Conservation (phyloP, 176 grass and related monocot genomes). For the Oropetium thomaeum region DNA sequence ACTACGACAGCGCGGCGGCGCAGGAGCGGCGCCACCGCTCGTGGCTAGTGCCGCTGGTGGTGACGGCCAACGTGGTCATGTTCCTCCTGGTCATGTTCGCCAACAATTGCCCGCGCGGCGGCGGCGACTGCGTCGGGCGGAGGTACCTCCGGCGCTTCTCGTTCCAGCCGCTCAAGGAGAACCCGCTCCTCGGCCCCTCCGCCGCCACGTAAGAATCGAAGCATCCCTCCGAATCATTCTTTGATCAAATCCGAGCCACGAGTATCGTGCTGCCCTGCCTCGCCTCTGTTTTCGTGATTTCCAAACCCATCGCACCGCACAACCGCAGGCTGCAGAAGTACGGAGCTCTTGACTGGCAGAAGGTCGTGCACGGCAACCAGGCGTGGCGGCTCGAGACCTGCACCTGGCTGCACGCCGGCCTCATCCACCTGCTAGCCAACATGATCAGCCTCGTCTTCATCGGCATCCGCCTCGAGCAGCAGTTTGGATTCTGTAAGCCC, state of each 20-base stretch:
- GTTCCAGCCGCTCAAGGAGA: conserved; percentile 88
- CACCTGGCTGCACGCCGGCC: conserved; percentile 83
- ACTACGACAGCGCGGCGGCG: conserved; percentile 43
- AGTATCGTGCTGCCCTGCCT: background rate
- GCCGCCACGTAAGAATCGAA: conserved; percentile 52
- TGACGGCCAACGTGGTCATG: conserved; percentile 58
- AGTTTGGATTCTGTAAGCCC: conserved; percentile 87
- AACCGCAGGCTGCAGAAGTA: conserved; percentile 56
- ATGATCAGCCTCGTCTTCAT: conserved; percentile 83
- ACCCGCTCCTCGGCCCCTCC: conserved; percentile 70
- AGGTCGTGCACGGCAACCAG: conserved; percentile 55
- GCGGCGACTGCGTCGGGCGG: conserved; percentile 44
- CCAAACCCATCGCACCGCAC: conserved; percentile 1
- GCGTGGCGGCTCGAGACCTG: conserved; percentile 72
- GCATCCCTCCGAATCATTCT: background rate
- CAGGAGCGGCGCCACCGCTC: conserved; percentile 50
- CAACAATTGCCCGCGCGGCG: conserved; percentile 66
- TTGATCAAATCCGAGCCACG: background rate
- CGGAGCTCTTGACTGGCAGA: conserved; percentile 64
- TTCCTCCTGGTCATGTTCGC: conserved; percentile 69
- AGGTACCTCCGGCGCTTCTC: conserved; percentile 61
- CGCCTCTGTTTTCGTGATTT: background rate
- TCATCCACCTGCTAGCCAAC: conserved; percentile 78
- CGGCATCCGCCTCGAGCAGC: conserved; percentile 80
- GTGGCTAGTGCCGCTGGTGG: conserved; percentile 68